Percentiles rank a stretch among this genome's conserved stretches.
These are phyloP conservation scores for Eimeria acervulina DNA, from an alignment of 169 alveolate species.

Conservation along the genomic window DNA sequence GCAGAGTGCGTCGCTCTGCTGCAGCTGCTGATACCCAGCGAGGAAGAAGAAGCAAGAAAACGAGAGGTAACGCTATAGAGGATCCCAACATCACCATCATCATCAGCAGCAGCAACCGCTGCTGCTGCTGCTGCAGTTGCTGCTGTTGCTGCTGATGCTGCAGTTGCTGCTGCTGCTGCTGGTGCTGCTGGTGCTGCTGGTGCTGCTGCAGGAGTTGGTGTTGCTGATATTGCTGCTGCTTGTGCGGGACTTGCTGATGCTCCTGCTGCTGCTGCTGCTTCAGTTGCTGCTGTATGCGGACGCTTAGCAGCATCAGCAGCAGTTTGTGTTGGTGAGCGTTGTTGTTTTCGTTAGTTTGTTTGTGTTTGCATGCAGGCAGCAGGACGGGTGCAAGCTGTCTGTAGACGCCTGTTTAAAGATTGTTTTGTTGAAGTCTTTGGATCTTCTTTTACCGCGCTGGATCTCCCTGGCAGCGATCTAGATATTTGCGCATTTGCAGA, in stretches of 20 bases:
- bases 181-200: conserved; percentile 3
- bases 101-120: conserved; percentile 13
- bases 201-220: neutral
- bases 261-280: neutral
- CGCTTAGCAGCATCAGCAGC: neutral
- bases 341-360: neutral
- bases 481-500: conserved; percentile 57
- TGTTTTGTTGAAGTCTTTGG: conserved; percentile 1
- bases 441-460: conserved; percentile 12
- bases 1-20: neutral
- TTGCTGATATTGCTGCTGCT: too few species aligned
- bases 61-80: neutral
- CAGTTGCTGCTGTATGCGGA: neutral
- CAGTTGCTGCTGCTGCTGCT: neutral
- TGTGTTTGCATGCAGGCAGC: conserved; percentile 36
- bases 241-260: neutral
- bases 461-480: conserved; percentile 49
- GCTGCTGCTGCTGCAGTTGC: neutral
- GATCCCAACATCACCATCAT: neutral
- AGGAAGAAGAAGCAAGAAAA: conserved; percentile 20
- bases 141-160: neutral
- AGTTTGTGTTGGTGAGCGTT: neutral
- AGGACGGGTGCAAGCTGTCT: conserved; percentile 23
- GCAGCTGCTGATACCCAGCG: conserved; percentile 30
- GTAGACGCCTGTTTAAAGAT: neutral